Evolutionary conservation across 306 rosid genomes (phyloP).

Genomic region (Sechiopsis laciniata): DNA sequence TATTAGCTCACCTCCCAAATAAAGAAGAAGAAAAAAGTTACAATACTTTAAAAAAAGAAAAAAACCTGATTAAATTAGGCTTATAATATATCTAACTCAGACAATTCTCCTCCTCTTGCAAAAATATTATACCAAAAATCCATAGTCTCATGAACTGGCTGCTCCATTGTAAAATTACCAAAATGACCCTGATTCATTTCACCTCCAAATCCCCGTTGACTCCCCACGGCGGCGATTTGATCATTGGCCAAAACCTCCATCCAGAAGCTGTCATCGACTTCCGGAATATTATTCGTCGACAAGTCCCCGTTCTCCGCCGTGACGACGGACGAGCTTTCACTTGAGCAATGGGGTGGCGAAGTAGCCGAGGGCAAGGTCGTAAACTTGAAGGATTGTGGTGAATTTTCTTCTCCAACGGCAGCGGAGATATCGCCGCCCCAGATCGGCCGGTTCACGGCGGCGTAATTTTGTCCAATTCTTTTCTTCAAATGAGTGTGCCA

Average conservation of each 20-base stretch:
- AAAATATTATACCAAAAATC: constrained; percentile 63
- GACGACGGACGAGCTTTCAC: constrained; percentile 39
- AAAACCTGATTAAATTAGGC: neutral
- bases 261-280: constrained; percentile 65
- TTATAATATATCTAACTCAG: constrained; percentile 18
- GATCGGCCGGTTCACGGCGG: constrained; percentile 16
- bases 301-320: constrained; percentile 20
- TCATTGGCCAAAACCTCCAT: constrained; percentile 47
- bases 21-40: neutral
- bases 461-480: constrained; percentile 30
- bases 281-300: constrained; percentile 26
- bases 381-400: neutral
- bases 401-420: neutral
- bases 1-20: too few relatives aligned
- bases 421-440: too few relatives aligned
- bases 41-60: neutral
- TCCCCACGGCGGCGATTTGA: constrained; percentile 12
- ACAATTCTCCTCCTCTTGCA: constrained; percentile 40
- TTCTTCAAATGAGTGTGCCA: constrained; percentile 94
- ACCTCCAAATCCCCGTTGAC: constrained; percentile 15
- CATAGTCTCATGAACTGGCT: constrained; percentile 26
- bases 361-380: constrained; percentile 1
- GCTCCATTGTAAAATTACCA: neutral
- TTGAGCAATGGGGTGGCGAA: constrained; percentile 44
- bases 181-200: neutral